phyloP scores from a whole-genome alignment of 306 rosid species.

The Cucumis hystrix region DNA sequence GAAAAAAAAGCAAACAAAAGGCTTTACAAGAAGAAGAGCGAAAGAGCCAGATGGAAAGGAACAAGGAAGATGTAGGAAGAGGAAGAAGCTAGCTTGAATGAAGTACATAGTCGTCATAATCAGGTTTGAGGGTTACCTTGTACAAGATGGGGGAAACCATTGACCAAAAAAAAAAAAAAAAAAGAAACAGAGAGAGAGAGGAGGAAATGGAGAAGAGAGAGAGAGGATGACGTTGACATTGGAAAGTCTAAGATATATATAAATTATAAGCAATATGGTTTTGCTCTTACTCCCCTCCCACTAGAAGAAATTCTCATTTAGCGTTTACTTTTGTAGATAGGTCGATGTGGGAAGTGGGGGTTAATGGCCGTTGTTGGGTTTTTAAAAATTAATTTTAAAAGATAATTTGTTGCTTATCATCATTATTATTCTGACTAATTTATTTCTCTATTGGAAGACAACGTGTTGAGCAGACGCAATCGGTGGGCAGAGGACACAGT shows the following conservation, averaged over 20 bases:
- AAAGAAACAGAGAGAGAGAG: neutral
- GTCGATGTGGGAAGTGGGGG: slow-evolving; percentile 5
- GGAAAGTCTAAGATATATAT: slow-evolving; percentile 5
- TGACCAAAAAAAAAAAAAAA: neutral
- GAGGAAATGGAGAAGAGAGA: neutral
- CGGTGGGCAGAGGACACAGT: slow-evolving; percentile 5
- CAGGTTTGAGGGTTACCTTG: slow-evolving; percentile 20
- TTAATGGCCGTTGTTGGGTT: slow-evolving; percentile 5
- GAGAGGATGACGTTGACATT: slow-evolving; percentile 7
- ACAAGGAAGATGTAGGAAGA: neutral
- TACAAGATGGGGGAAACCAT: slow-evolving; percentile 10
- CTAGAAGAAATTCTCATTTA: neutral
- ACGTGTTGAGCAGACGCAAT: slow-evolving; percentile 9
- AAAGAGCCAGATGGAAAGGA: neutral
- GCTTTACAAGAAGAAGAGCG: neutral
- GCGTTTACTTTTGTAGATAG: slow-evolving; percentile 2
- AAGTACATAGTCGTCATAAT: slow-evolving; percentile 12
- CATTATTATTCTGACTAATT: slow-evolving; percentile 7
- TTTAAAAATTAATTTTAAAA: neutral
- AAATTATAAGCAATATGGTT: neutral
- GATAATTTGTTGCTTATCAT: slow-evolving; percentile 5
- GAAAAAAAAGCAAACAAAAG: neutral
- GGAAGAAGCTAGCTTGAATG: neutral
- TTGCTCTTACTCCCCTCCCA: neutral
- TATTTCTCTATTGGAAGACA: slow-evolving; percentile 8